A percentile compares a stretch with the other conserved stretches of the same genome.
Evolutionary conservation across 2,329 filamentous ascomycete genomes (phyloP).

Genomic region (Hymenoscyphus occultus): DNA sequence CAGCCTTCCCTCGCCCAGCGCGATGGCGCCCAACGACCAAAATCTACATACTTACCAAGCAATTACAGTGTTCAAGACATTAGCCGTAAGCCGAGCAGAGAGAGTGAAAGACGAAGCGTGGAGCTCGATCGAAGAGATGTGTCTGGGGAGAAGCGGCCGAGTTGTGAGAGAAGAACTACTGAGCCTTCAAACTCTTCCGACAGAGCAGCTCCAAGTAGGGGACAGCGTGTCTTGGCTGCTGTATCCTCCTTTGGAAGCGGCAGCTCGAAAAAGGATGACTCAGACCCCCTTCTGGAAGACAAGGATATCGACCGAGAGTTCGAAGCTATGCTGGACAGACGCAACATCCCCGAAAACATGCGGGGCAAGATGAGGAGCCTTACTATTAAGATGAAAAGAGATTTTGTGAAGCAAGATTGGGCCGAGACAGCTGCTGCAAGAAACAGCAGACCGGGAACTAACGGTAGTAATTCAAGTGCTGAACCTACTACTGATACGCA

Average conservation of each 20-base stretch:
- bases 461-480: constrained; percentile 39
- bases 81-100: constrained; percentile 29
- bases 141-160: constrained; percentile 28
- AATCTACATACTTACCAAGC: constrained; percentile 35
- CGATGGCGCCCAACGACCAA: constrained; percentile 28
- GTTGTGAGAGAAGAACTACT: constrained; percentile 29
- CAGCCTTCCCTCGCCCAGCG: constrained; percentile 31
- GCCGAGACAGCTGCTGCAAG: constrained; percentile 59
- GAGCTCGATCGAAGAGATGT: constrained; percentile 26
- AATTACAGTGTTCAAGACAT: constrained; percentile 37
- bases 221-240: constrained; percentile 59
- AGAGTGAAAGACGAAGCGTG: constrained; percentile 29
- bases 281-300: constrained; percentile 42
- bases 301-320: constrained; percentile 56
- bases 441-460: constrained; percentile 43
- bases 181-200: constrained; percentile 30
- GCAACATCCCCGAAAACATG: constrained; percentile 92
- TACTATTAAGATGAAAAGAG: constrained; percentile 86
- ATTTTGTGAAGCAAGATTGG: constrained; percentile 90
- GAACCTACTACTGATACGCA: constrained; percentile 40
- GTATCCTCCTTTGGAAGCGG: constrained; percentile 59
- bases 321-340: constrained; percentile 69
- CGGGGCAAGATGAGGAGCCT: constrained; percentile 91
- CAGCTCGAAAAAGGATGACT: constrained; percentile 43
- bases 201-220: constrained; percentile 43